A percentile compares a stretch with the other conserved stretches of the same genome.
phyloP scores from a whole-genome alignment of 768 basidiomycete genomes.

The Russula sp. region DNA sequence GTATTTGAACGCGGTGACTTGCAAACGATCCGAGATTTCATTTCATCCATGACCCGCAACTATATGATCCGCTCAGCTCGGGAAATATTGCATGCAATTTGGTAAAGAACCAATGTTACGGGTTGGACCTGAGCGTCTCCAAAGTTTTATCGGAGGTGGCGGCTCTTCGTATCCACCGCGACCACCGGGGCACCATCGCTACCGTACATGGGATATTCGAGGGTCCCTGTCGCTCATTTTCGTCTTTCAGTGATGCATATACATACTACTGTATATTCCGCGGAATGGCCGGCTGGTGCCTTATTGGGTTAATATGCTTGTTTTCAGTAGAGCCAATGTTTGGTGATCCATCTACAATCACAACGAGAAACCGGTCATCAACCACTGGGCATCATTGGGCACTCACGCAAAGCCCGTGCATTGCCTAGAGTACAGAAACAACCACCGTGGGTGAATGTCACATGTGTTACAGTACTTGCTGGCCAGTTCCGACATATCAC shows the following conservation, averaged over 20 bases:
- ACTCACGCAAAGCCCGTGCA: not conserved
- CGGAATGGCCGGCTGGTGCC: not conserved
- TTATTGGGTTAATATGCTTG: not conserved
- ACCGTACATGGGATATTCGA: not conserved
- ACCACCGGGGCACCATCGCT: not conserved
- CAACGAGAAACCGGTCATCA: too few relatives aligned
- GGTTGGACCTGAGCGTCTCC: not conserved
- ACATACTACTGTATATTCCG: too few relatives aligned
- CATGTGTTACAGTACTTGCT: constrained; percentile 4
- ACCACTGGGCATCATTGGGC: not conserved
- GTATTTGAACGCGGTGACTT: not conserved
- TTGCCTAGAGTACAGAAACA: not conserved
- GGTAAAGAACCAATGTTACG: not conserved
- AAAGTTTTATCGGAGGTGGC: not conserved
- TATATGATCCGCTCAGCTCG: not conserved
- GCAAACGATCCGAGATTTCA: not conserved
- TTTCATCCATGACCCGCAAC: not conserved
- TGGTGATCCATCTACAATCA: not conserved
- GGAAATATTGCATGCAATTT: constrained; percentile 11
- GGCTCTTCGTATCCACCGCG: not conserved
- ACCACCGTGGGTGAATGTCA: not conserved
- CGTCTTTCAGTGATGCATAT: too few relatives aligned
- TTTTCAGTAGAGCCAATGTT: not conserved
- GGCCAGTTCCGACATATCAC: not conserved
- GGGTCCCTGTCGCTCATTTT: not conserved